These are phyloP conservation scores for Oryza longistaminata DNA, from an alignment of 176 grass and related monocot genomes.

Conservation along the genomic window DNA sequence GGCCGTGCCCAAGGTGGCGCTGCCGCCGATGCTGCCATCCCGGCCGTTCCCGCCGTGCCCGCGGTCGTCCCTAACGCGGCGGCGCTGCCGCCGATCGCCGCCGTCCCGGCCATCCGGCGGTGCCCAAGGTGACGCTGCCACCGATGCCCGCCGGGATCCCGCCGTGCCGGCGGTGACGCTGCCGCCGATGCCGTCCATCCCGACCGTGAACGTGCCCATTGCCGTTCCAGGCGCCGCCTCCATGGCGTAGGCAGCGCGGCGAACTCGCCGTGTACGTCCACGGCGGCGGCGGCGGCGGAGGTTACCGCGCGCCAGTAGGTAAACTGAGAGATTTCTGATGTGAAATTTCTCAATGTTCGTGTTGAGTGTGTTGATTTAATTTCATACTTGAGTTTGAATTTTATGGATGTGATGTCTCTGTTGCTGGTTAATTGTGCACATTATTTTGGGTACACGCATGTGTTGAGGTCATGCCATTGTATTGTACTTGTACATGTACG, in stretches of 20 bases:
- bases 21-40: too few species aligned
- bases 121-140: not conserved
- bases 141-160: slow-evolving; percentile 5
- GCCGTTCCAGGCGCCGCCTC: slow-evolving; percentile 30
- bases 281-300: not conserved
- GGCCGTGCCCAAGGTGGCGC: not conserved
- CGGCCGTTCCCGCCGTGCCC: too few species aligned
- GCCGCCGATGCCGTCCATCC: slow-evolving; percentile 8
- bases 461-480: not conserved
- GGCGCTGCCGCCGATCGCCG: too few species aligned
- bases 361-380: too few species aligned
- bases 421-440: not conserved
- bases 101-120: not conserved
- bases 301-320: too few species aligned
- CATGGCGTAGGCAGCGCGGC: not conserved
- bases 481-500: not conserved
- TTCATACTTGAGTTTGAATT: not conserved
- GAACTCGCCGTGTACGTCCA: not conserved
- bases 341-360: not conserved
- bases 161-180: not conserved
- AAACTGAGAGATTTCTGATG: not conserved
- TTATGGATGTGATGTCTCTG: not conserved
- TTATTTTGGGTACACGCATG: not conserved
- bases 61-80: too few species aligned
- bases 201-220: slow-evolving; percentile 17